These are phyloP conservation scores for Candida railenensis DNA, from an alignment of 805 yeast species.

Conservation along the genomic window DNA sequence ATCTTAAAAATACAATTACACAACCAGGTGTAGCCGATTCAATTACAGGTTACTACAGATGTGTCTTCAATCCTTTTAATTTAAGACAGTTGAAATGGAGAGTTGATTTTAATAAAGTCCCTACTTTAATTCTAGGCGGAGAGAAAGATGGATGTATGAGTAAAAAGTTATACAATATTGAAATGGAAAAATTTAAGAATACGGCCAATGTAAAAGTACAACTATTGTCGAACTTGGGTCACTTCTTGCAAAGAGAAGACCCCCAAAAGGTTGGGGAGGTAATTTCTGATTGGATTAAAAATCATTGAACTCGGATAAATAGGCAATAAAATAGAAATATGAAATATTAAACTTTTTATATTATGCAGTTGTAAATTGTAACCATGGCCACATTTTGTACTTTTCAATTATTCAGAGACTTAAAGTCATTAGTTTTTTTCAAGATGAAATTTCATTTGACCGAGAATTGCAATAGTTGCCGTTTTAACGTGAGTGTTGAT, in stretches of 20 bases:
- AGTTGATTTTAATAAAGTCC: constrained; percentile 35
- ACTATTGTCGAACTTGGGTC: constrained; percentile 29
- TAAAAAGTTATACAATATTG: constrained; percentile 23
- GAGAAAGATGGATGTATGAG: constrained; percentile 41
- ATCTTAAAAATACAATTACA: constrained; percentile 26
- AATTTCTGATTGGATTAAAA: not conserved
- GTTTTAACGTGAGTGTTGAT: too few species aligned
- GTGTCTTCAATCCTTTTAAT: constrained; percentile 21
- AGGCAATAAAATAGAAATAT: too few species aligned
- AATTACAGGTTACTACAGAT: constrained; percentile 40
- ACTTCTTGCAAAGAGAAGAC: constrained; percentile 40
- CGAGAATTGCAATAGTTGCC: too few species aligned
- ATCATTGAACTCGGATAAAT: too few species aligned
- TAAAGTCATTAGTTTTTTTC: too few species aligned
- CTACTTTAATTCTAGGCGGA: constrained; percentile 36
- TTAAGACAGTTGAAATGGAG: constrained; percentile 18
- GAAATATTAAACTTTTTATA: too few species aligned
- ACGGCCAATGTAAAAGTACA: constrained; percentile 22
- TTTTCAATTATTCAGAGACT: too few species aligned
- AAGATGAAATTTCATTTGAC: too few species aligned
- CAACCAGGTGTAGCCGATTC: constrained; percentile 27
- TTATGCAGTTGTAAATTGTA: too few species aligned
- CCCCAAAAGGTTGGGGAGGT: constrained; percentile 22
- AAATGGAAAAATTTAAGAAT: constrained; percentile 15
- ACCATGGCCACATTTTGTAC: too few species aligned